Conservation (phyloP, 2,329 filamentous ascomycete species). For the Polychaeton citri region DNA sequence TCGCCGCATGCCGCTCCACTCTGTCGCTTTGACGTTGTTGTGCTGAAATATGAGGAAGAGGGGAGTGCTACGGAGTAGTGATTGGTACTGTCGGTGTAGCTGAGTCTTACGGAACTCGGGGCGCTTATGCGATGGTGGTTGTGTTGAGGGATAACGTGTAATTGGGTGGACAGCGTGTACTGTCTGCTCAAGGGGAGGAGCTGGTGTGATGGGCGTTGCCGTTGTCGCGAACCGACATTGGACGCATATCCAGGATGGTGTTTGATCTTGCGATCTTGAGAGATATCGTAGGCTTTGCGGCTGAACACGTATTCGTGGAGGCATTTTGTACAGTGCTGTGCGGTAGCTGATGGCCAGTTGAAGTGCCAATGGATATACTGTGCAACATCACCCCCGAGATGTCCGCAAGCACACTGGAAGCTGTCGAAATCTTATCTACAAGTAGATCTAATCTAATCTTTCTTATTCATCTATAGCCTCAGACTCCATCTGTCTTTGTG, state of each 20-base stretch:
- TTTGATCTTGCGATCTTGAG: conserved; percentile 15
- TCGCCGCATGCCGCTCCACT: conserved; percentile 60
- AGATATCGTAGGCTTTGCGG: conserved; percentile 19
- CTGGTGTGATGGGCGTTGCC: conserved; percentile 36
- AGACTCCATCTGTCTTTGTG: no score
- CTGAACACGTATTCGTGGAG: conserved; percentile 37
- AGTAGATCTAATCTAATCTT: no score
- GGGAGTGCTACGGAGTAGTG: conserved; percentile 71
- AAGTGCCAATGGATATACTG: no score
- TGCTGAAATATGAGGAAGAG: conserved; percentile 78
- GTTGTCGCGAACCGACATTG: conserved; percentile 36
- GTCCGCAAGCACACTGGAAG: no score
- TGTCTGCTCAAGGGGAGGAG: conserved; percentile 39
- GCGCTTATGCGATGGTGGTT: conserved; percentile 78
- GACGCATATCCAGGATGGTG: conserved; percentile 18
- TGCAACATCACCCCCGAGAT: no score
- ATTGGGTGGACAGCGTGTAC: conserved; percentile 31
- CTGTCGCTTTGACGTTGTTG: conserved; percentile 60
- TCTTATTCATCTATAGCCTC: no score
- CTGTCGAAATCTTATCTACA: no score
- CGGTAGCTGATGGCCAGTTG: no score
- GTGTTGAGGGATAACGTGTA: conserved; percentile 45
- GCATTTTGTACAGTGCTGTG: no score
- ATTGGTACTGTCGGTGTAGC: conserved; percentile 74
- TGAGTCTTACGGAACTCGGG: conserved; percentile 84